Evolutionary conservation across 176 grass and related monocot species (phyloP), one percentile per base, ranked within the genome.

Genomic region (Cenchrus fungigraminus): DNA sequence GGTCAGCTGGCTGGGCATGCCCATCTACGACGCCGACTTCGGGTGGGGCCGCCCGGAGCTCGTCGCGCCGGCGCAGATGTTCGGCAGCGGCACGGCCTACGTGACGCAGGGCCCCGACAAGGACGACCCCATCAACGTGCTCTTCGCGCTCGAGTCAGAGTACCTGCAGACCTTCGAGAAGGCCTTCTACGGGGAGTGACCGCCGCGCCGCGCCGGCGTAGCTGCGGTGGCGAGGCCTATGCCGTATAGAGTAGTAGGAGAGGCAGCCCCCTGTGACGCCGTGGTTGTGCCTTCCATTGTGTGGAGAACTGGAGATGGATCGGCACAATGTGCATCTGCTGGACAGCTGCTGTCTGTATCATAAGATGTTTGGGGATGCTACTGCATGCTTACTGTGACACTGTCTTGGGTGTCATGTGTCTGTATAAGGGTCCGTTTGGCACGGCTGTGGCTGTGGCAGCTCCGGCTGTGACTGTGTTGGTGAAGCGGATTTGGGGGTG

Each of bases 11-110:
- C 85, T 92, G 6, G 88, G 83, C 16, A 58, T 92, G 82, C 90
- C 92, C 46, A 89, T 97, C 62, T 46, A 92, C 85, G 95, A 92
- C 76, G 90, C 90, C 8, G 86, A 97, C 82, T 94, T 97, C 74
- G 92, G 92, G 0, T 97, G 90, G 92, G 95, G 95, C 0, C 40
- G 29, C 22, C 95, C 88, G 0, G 65, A 59, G 46, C 67, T 94
- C 74, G 91, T 91, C 17, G 79, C 87, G 58, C 90, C 87, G 6
- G 95, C 84, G n/a, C 82, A 90, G 84, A 92, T 97, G 87, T 88
- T 85, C 53, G 89, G 85, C 65, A 84, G 90, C 22, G 94, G 94
- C 60, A 86, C 81, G 0, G 94, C 83, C 0, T 97, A 92, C 79
- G 71, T 97, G 7, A 78, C 85, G 50, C 88, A 83, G 80, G 65